These are phyloP conservation scores for Ophiostoma populinum DNA, from an alignment of 2,329 filamentous ascomycete genomes.

Conservation along the genomic window DNA sequence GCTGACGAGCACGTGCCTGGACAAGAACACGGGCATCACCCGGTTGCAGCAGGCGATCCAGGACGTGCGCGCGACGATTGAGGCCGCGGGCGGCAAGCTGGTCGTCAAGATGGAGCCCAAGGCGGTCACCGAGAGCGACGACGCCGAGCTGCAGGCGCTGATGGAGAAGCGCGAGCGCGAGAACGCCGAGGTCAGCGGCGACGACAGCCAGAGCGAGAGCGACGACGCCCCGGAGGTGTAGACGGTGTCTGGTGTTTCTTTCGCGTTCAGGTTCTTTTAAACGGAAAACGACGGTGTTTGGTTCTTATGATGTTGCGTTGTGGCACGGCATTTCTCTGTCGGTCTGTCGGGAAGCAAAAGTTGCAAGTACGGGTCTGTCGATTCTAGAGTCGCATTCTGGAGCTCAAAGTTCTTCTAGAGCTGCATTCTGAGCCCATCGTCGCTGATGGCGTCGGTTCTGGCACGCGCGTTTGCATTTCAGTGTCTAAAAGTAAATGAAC, in stretches of 20 bases:
- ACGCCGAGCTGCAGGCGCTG: constrained; percentile 86
- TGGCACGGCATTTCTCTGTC: no score
- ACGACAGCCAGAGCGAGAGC: constrained; percentile 89
- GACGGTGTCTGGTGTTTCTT: not conserved
- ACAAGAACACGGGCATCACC: constrained; percentile 75
- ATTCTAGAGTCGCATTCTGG: no score
- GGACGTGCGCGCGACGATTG: constrained; percentile 70
- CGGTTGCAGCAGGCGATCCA: constrained; percentile 78
- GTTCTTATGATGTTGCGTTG: no score
- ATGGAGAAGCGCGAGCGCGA: constrained; percentile 99
- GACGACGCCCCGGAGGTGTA: constrained; percentile 53
- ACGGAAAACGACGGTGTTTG: not conserved
- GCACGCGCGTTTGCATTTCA: no score
- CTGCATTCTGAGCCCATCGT: no score
- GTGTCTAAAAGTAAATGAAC: no score
- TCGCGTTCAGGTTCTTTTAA: not conserved
- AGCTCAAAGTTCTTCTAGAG: no score
- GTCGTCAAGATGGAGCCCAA: constrained; percentile 97
- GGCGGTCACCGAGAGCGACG: constrained; percentile 96
- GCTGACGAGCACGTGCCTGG: constrained; percentile 83
- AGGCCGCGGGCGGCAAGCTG: constrained; percentile 58
- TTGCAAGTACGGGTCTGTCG: no score
- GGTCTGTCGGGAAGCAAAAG: no score
- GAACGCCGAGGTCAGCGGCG: constrained; percentile 94
- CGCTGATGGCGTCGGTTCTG: no score